phyloP scores from a whole-genome alignment of 78 protist genomes.

The Paratrimastix pyriformis region DNA sequence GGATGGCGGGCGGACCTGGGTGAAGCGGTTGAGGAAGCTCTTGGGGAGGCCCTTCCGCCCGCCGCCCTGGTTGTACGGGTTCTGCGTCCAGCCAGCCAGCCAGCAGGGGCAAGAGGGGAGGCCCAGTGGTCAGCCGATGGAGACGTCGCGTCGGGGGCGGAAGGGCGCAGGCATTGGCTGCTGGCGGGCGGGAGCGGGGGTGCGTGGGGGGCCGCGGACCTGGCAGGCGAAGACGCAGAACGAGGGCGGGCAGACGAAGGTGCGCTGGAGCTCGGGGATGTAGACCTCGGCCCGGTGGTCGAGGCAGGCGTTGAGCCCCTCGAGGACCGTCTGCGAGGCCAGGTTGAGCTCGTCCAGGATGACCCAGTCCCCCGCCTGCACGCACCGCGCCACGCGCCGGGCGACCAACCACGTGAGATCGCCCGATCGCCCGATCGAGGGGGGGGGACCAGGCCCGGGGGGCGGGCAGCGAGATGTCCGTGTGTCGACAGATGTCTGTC shows the following conservation, averaged over 20 bases:
- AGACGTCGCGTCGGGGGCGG: not conserved
- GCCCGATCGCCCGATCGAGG: not conserved
- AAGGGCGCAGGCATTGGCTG: not conserved
- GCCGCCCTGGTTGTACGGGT: slow-evolving; percentile 95
- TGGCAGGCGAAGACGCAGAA: slow-evolving; percentile 89
- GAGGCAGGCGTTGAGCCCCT: slow-evolving; percentile 94
- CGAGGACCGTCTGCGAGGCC: slow-evolving; percentile 98
- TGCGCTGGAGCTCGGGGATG: slow-evolving; percentile 84
- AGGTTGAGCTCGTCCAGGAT: slow-evolving; percentile 98
- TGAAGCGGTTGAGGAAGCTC: slow-evolving; percentile 96
- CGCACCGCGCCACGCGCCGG: no score
- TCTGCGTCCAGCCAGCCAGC: slow-evolving; percentile 49
- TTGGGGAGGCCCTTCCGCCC: slow-evolving; percentile 96
- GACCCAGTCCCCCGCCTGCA: slow-evolving; percentile 84
- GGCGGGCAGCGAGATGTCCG: not conserved
- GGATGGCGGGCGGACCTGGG: slow-evolving; percentile 36
- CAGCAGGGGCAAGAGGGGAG: not conserved
- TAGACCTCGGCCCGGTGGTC: slow-evolving; percentile 87
- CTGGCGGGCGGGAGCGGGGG: not conserved
- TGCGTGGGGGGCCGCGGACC: no score
- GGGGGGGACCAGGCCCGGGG: not conserved
- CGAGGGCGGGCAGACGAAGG: slow-evolving; percentile 55
- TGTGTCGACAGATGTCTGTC: no score
- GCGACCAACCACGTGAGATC: no score
- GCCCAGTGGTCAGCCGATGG: not conserved